Evolutionary conservation across 768 basidiomycete species (phyloP).

Genomic region (Suillus variegatus): DNA sequence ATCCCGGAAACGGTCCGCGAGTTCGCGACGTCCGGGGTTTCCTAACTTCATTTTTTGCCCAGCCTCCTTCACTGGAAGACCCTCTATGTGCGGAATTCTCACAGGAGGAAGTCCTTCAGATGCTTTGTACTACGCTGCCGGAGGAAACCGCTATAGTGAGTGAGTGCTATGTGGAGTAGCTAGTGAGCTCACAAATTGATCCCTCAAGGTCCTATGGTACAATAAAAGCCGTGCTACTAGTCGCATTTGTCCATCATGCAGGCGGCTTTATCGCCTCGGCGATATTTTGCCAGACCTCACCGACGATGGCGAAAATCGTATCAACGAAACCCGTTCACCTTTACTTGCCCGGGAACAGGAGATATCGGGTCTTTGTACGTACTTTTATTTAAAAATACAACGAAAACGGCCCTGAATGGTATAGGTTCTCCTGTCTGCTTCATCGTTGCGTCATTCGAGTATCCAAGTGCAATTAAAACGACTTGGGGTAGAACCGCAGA

Average conservation of each 20-base stretch:
- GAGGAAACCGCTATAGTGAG: constrained; percentile 73
- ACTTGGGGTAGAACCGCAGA: constrained; percentile 71
- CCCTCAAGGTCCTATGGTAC: constrained; percentile 72
- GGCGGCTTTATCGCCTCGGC: constrained; percentile 68
- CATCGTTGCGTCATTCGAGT: constrained; percentile 66
- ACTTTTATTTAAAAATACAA: background rate
- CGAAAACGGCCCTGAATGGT: constrained; percentile 8
- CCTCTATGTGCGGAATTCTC: constrained; percentile 78
- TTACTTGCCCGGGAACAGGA: constrained; percentile 60
- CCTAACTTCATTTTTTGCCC: constrained; percentile 65
- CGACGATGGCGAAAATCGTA: constrained; percentile 21
- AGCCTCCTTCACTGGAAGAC: constrained; percentile 62
- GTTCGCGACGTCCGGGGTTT: constrained; percentile 70
- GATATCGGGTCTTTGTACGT: constrained; percentile 78
- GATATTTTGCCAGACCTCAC: constrained; percentile 59
- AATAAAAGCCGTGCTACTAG: constrained; percentile 75
- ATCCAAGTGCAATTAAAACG: constrained; percentile 60
- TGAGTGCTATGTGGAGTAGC: constrained; percentile 34
- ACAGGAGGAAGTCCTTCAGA: constrained; percentile 71
- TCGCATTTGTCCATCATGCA: constrained; percentile 79
- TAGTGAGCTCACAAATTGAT: background rate
- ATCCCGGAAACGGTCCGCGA: constrained; percentile 79
- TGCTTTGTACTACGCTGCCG: constrained; percentile 68
- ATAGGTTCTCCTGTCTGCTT: constrained; percentile 81
- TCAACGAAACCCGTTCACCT: constrained; percentile 31